These are phyloP conservation scores for Xylaria longipes DNA, from an alignment of 495 filamentous ascomycete genomes.

Conservation along the genomic window DNA sequence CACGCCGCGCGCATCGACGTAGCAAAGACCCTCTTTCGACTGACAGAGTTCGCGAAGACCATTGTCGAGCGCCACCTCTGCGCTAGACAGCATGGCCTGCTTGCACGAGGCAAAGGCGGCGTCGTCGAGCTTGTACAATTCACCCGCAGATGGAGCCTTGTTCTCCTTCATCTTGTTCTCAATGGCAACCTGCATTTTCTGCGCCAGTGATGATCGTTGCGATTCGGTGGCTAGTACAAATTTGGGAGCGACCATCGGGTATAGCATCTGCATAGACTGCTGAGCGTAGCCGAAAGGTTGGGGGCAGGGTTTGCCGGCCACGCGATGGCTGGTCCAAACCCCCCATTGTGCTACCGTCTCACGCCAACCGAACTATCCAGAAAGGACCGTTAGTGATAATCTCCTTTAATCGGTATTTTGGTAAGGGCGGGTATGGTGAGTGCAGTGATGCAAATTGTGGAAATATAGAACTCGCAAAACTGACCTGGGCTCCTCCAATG, in stretches of 20 bases:
- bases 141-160: background rate
- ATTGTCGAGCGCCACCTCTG: background rate
- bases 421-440: background rate
- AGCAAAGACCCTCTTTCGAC: conserved; percentile 5
- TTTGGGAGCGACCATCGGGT: background rate
- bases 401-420: background rate
- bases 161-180: conserved; percentile 11
- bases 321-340: conserved; percentile 7
- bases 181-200: conserved; percentile 1
- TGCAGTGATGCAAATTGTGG: background rate
- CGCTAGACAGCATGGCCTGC: conserved; percentile 1
- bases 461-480: background rate
- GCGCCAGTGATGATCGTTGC: background rate
- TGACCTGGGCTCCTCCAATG: conserved; percentile 10
- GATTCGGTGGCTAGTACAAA: background rate
- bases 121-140: conserved; percentile 13
- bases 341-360: conserved; percentile 10
- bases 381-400: background rate
- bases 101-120: conserved; percentile 10
- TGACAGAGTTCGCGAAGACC: background rate
- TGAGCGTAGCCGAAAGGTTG: background rate
- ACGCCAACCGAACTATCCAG: conserved; percentile 12
- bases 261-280: background rate
- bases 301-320: background rate
- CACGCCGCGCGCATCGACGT: conserved; percentile 6